These are phyloP conservation scores for Ganoderma multipileum DNA, from an alignment of 1,284 basidiomycete genomes.

Conservation along the genomic window DNA sequence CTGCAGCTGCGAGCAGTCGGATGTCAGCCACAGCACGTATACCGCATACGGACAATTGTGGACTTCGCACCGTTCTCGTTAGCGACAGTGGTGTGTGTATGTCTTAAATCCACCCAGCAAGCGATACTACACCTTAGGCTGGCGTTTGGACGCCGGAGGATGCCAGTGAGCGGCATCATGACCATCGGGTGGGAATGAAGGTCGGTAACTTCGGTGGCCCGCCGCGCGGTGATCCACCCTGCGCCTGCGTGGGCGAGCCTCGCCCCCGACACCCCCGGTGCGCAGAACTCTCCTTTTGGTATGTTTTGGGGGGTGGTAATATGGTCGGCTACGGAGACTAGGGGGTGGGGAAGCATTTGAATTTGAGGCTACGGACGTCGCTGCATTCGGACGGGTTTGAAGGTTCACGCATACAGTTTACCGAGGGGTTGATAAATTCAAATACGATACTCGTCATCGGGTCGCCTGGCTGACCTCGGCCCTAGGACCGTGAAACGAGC, in stretches of 20 bases:
- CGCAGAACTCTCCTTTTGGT: not conserved
- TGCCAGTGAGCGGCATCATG: not conserved
- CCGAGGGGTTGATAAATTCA: not conserved
- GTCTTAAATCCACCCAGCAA: too few species aligned
- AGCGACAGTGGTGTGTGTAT: not conserved
- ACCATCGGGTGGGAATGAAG: not conserved
- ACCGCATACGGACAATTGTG: not conserved
- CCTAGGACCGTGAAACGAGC: not conserved
- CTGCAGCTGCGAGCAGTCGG: not conserved
- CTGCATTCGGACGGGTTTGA: not conserved
- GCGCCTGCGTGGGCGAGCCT: not conserved
- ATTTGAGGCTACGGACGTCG: not conserved
- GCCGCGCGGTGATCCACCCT: not conserved
- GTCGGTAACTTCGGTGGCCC: not conserved
- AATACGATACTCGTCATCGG: not conserved
- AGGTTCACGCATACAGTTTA: not conserved
- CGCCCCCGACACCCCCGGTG: slow-evolving; percentile 1
- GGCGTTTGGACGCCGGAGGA: not conserved
- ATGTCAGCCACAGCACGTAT: not conserved
- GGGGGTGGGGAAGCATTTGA: not conserved
- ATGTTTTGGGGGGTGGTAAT: not conserved
- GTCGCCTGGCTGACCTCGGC: too few species aligned
- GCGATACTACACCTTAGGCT: too few species aligned
- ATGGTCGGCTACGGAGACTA: too few species aligned
- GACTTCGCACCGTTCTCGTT: not conserved